A percentile compares a stretch with the other conserved stretches of the same genome.
Conservation (phyloP, 805 yeast genomes). For the Danielozyma ontarioensis region DNA sequence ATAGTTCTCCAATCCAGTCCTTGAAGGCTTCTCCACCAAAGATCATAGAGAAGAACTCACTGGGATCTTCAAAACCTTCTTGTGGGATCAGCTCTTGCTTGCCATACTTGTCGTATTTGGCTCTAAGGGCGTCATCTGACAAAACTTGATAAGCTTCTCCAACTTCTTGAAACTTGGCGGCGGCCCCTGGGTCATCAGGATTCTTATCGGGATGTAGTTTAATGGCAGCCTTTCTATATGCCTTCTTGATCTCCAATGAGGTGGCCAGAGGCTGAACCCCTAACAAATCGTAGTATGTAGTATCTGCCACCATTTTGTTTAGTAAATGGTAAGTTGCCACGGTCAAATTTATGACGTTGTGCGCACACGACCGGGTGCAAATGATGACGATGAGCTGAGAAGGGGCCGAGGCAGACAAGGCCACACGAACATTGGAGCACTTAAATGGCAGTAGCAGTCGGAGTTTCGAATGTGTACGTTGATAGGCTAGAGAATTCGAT, state of each 20-base stretch:
- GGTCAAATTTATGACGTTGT: no score
- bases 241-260: conserved; percentile 39
- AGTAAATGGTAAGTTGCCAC: no score
- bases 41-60: conserved; percentile 63
- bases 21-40: conserved; percentile 90
- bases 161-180: conserved; percentile 40
- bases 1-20: conserved; percentile 46
- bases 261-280: conserved; percentile 32
- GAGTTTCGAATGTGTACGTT: no score
- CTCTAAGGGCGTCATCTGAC: conserved; percentile 57
- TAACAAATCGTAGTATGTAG: conserved; percentile 38
- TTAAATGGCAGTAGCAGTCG: no score
- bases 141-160: conserved; percentile 77
- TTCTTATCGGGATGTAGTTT: conserved; percentile 41
- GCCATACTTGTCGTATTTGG: conserved; percentile 70
- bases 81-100: conserved; percentile 65
- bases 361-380: no score
- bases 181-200: conserved; percentile 42
- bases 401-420: no score
- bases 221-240: conserved; percentile 42
- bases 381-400: no score
- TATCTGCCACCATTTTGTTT: conserved; percentile 48
- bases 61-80: conserved; percentile 64
- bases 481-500: no score
- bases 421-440: no score